A percentile compares a stretch with the other conserved stretches of the same genome.
Conservation (phyloP, 345 rosid genomes). For the Luvunga scandens region DNA sequence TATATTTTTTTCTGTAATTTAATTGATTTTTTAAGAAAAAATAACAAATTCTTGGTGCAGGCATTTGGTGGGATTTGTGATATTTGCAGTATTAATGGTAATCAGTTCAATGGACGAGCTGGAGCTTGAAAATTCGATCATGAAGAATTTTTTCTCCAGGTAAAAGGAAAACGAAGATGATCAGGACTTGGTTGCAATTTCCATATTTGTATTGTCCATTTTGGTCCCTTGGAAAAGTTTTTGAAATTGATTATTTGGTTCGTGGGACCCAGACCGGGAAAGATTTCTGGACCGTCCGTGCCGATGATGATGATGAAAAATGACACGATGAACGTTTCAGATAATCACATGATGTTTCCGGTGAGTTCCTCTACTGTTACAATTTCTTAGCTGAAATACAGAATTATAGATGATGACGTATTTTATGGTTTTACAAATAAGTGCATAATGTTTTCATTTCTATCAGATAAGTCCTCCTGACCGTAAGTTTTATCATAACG, state of each 20-base stretch:
- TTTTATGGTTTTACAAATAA: too few relatives aligned
- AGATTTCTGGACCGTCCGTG: slow-evolving; percentile 52
- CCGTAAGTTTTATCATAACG: too few relatives aligned
- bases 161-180: slow-evolving; percentile 1
- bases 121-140: slow-evolving; percentile 54
- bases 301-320: slow-evolving; percentile 25
- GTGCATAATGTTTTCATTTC: too few relatives aligned
- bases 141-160: slow-evolving; percentile 45
- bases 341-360: slow-evolving; percentile 11
- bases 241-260: not conserved
- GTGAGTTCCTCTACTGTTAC: slow-evolving; percentile 12
- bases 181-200: slow-evolving; percentile 5
- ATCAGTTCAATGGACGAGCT: slow-evolving; percentile 57
- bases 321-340: slow-evolving; percentile 37
- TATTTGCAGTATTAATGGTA: slow-evolving; percentile 61
- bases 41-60: slow-evolving; percentile 24
- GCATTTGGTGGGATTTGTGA: slow-evolving; percentile 73
- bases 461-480: too few relatives aligned
- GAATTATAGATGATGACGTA: too few relatives aligned
- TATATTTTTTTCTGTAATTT: too few relatives aligned
- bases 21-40: not conserved
- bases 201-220: too few relatives aligned
- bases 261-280: slow-evolving; percentile 35
- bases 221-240: not conserved
- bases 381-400: too few relatives aligned